These are phyloP conservation scores for Candida ficus DNA, from an alignment of 805 yeast species.

Conservation along the genomic window DNA sequence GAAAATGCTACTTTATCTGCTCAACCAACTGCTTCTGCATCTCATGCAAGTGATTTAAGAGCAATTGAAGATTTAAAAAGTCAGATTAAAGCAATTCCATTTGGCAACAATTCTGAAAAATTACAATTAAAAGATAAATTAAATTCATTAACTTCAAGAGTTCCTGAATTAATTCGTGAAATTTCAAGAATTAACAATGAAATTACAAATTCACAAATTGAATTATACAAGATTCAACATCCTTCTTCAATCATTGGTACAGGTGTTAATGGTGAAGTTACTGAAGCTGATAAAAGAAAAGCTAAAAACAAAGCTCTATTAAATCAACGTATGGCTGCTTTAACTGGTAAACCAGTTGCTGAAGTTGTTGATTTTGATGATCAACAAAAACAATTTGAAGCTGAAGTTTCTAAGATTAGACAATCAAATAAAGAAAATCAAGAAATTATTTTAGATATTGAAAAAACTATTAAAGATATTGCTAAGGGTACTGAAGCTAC, in stretches of 20 bases:
- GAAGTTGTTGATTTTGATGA: conserved; percentile 34
- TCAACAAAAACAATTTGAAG: conserved; percentile 37
- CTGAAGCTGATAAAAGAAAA: conserved; percentile 76
- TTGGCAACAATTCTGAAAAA: conserved; percentile 31
- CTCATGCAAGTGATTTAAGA: conserved; percentile 36
- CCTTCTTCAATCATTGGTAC: conserved; percentile 76
- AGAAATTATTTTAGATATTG: conserved; percentile 63
- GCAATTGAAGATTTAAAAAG: conserved; percentile 63
- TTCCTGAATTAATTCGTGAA: conserved; percentile 63
- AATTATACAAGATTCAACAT: conserved; percentile 56
- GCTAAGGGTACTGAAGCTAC: conserved; percentile 35
- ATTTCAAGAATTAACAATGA: conserved; percentile 63
- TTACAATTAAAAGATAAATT: conserved; percentile 50
- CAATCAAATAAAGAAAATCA: conserved; percentile 52
- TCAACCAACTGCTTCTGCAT: not conserved
- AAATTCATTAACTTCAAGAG: conserved; percentile 58
- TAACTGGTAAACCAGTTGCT: conserved; percentile 68
- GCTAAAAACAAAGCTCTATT: conserved; percentile 76
- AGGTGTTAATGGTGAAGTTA: conserved; percentile 82
- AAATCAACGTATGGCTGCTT: conserved; percentile 85
- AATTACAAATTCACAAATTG: conserved; percentile 62
- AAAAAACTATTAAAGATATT: conserved; percentile 60
- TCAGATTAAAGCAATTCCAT: conserved; percentile 45
- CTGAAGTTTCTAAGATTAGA: conserved; percentile 46
- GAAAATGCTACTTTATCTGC: conserved; percentile 4